phyloP scores from a whole-genome alignment of 2,329 filamentous ascomycete species.

The Talaromyces amestolkiae region DNA sequence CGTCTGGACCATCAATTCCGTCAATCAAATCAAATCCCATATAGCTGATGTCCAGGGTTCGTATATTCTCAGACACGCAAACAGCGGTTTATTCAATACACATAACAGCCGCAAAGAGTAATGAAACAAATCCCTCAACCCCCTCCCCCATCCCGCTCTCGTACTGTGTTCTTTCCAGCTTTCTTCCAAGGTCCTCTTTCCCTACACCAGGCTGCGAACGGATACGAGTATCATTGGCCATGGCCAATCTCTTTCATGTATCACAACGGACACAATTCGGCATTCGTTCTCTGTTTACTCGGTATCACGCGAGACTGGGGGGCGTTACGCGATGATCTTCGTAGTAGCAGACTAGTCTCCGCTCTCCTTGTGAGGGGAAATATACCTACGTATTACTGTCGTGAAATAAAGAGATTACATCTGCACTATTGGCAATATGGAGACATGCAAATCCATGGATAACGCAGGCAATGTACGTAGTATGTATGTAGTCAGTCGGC shows the following conservation, averaged over 20 bases:
- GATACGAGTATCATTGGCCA: not conserved
- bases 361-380: not conserved
- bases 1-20: not conserved
- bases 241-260: not conserved
- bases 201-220: not conserved
- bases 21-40: not conserved
- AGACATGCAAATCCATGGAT: too few relatives aligned
- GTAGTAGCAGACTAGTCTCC: not conserved
- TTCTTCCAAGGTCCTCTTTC: not conserved
- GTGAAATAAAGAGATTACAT: not conserved
- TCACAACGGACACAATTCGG: not conserved
- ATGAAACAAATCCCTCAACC: not conserved
- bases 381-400: not conserved
- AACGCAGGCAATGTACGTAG: too few relatives aligned
- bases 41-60: not conserved
- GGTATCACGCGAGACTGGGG: not conserved
- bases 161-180: not conserved
- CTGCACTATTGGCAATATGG: too few relatives aligned
- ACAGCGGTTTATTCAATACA: not conserved
- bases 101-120: not conserved
- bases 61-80: not conserved
- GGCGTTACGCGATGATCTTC: not conserved
- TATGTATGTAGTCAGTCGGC: not conserved
- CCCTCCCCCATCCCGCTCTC: too few relatives aligned
- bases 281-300: not conserved